Base-by-base conservation (phyloP, 1,284 basidiomycete genomes). In the Blastosporella zonata region DNA sequence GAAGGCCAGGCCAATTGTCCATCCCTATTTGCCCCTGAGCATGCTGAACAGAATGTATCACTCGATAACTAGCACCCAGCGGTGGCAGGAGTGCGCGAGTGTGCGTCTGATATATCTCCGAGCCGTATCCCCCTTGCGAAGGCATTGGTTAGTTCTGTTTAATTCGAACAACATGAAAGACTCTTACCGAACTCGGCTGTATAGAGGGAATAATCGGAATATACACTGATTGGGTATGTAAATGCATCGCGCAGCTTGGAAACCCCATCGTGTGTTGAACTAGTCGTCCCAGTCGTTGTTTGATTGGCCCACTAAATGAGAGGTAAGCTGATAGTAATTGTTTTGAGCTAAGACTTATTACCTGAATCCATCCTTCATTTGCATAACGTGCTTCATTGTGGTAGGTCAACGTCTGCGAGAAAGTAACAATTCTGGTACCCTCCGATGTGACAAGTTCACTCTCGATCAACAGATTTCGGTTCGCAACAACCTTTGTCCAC, bases 391-490 rank as follows among this genome's bases (percentile, higher is more conserved):
- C 76, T 17, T 66, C 66, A 54, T 80, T 81, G 31, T 56, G 60
- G 53, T 70, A 80, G 42, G 59, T 49, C 46, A 78, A 53, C n/a
- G 64, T 63, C 61, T 81, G 78, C 4, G 65, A 56, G 64, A 77
- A 79, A 2, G 67, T 65, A 5, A 78, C 75, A 3, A 63, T 73
- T 38, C 57, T 69, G 52, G 57, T 63, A 13, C 77, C 77, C 47
- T 74, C 73, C 12, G 76, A 73, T 21, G 71, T 74, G 10, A 66
- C 55, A 43, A 80, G 66, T 51, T 73, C 67, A n/a, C 72, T 65
- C 59, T 78, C 75, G 38, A 79, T 74, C 29, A 64, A 65, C 35
- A 81, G 58, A 22, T 60, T 63, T 6, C 71, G 65, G 23, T 60
- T 67, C 4, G 73, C 75, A 12, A 59, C 61, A 10, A 79, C 72